Evolutionary conservation across 192 early-diverging fungal species (phyloP).

Genomic region (Backusella circina): DNA sequence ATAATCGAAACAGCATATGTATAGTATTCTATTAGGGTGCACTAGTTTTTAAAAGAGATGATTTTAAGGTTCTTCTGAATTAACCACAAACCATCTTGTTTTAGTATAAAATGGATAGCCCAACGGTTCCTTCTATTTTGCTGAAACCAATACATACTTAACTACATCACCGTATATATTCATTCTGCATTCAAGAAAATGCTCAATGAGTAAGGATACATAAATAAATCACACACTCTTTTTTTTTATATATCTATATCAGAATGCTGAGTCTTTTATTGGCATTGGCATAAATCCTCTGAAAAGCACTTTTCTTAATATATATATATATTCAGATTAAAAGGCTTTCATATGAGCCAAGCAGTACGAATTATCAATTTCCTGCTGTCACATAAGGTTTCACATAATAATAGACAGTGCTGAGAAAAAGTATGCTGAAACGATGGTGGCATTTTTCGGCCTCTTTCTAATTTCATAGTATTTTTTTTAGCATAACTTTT

Average conservation of each 20-base stretch:
- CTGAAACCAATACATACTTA: background rate
- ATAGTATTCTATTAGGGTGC: background rate
- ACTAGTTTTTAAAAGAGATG: background rate
- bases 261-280: background rate
- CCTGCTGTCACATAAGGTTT: background rate
- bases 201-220: slow-evolving; percentile 3
- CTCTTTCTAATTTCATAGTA: background rate
- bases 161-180: background rate
- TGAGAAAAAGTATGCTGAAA: background rate
- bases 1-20: background rate
- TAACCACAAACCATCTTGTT: background rate
- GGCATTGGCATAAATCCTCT: background rate
- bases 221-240: background rate
- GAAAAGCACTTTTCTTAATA: background rate
- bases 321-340: background rate
- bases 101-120: background rate
- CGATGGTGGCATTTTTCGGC: background rate
- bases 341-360: too few relatives aligned
- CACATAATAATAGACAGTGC: background rate
- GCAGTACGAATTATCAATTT: background rate
- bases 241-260: background rate
- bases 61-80: background rate
- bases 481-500: background rate
- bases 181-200: slow-evolving; percentile 18
- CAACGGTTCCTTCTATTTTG: background rate